Percentiles rank a stretch among this genome's conserved stretches.
phyloP scores from a whole-genome alignment of 2,329 filamentous ascomycete species.

The Trichophyton mentagrophytes region DNA sequence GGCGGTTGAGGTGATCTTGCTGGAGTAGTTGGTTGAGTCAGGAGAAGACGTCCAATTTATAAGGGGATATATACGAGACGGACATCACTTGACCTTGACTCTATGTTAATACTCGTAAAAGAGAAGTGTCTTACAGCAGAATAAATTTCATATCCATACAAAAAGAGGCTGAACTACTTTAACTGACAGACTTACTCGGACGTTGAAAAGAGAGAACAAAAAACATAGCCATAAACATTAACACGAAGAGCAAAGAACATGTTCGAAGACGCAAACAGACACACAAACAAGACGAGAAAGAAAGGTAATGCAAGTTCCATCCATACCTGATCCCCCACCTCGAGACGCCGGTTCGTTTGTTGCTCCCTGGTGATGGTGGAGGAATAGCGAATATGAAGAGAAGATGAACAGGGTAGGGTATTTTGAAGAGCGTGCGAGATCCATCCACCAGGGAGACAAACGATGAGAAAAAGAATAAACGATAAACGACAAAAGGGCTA shows the following conservation, averaged over 20 bases:
- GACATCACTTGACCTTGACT: too few relatives aligned
- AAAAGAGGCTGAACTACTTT: not conserved
- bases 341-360: slow-evolving; percentile 9
- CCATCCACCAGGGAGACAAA: not conserved
- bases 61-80: too few relatives aligned
- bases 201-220: not conserved
- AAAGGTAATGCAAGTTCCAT: slow-evolving; percentile 6
- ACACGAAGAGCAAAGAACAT: slow-evolving; percentile 10
- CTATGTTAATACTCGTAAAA: too few relatives aligned
- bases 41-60: too few relatives aligned
- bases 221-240: slow-evolving; percentile 1
- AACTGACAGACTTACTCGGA: not conserved
- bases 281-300: slow-evolving; percentile 16
- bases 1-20: not conserved
- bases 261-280: not conserved
- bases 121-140: too few relatives aligned
- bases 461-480: slow-evolving; percentile 9
- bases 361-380: not conserved
- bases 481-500: not conserved
- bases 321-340: slow-evolving; percentile 5
- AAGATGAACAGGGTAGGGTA: not conserved
- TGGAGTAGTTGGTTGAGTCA: too few relatives aligned
- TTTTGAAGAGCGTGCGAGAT: not conserved
- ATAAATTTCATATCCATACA: slow-evolving; percentile 3
- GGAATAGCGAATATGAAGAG: not conserved